Evolutionary conservation across 441 rosid species (phyloP), one percentile per base, ranked within the genome.

Genomic region (Adansonia madagascariensis): DNA sequence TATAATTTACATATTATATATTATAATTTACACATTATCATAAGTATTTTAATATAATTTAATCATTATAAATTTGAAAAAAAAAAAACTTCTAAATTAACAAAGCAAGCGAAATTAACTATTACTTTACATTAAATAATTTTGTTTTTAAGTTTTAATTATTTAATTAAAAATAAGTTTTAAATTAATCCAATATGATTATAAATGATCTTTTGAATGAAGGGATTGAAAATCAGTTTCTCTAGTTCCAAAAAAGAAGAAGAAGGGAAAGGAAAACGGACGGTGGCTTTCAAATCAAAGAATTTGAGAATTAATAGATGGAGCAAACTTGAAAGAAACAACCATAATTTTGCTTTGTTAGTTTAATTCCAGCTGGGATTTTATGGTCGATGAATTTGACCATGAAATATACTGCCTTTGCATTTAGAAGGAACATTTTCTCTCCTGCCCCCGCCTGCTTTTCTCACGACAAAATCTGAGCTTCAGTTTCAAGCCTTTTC

Each of bases 361-460:
- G 15, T 41, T 43, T 41, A 43, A 65, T 65, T 65, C 43, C 24
- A 17, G 27, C 52, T 65, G 12, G 12, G 52, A 43, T 41, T 2
- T 15, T 8, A 5, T 20, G 14, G 73, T 47, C 41, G 57, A 14
- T 57, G 57, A 68, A 41, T 68, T 68, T 47, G 73, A 68, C 43
- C 73, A 12, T 22, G 4, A 67, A 24, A 24, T 41, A 8, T 4
- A 20, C 50, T 43, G 55, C 22, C 55, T 68, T 46, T 35, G 27
- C 46, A 53, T 5, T 53, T 15, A 5, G 6, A 15, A 15, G 5
- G 20, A 53, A 53, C 17, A 15, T 4, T 57, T 50, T 15, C 17
- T 17, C 60, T 6, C 3, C 65, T 60, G n/a, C 8, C 18, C n/a
- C 64, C 14, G 31, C 27, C 43, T 6, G 35, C 12, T 18, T 18